A percentile compares a stretch with the other conserved stretches of the same genome.
These are phyloP conservation scores for Cystobasidium ongulense DNA, from an alignment of 768 basidiomycete species.

Conservation along the genomic window DNA sequence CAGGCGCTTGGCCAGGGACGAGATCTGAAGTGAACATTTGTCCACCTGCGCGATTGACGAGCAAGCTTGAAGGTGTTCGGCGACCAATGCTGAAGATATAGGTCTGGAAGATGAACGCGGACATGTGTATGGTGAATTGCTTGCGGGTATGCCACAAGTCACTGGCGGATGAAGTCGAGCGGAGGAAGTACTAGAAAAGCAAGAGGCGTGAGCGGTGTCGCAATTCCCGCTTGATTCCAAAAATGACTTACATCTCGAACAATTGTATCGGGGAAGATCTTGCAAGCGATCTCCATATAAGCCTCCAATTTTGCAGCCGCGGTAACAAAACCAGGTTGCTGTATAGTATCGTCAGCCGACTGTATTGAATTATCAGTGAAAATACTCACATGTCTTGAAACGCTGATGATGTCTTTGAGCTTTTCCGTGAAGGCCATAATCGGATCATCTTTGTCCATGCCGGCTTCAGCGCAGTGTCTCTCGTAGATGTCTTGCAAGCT, in stretches of 20 bases:
- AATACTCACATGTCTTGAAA: background rate
- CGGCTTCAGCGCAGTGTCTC: slow-evolving; percentile 64
- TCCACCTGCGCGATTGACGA: slow-evolving; percentile 80
- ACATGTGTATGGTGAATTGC: slow-evolving; percentile 84
- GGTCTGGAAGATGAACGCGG: slow-evolving; percentile 83
- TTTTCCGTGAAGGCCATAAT: slow-evolving; percentile 78
- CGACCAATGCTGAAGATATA: slow-evolving; percentile 75
- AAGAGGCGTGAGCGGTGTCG: background rate
- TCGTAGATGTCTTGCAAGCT: slow-evolving; percentile 91
- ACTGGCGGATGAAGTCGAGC: slow-evolving; percentile 69
- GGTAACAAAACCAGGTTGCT: slow-evolving; percentile 59
- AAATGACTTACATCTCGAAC: slow-evolving; percentile 60
- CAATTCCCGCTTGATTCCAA: background rate
- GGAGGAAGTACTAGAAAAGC: slow-evolving; percentile 69
- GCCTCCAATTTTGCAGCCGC: slow-evolving; percentile 56
- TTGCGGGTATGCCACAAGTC: slow-evolving; percentile 96
- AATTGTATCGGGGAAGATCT: slow-evolving; percentile 82
- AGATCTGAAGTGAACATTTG: slow-evolving; percentile 87
- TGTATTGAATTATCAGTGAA: background rate
- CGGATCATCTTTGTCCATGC: slow-evolving; percentile 77
- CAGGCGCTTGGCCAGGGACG: slow-evolving; percentile 53
- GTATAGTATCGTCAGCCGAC: background rate
- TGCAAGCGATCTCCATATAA: slow-evolving; percentile 73
- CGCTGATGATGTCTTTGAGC: slow-evolving; percentile 47
- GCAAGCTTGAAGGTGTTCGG: slow-evolving; percentile 73